These are phyloP conservation scores for Penicillium bovifimosum DNA, from an alignment of 495 filamentous ascomycete genomes.

Conservation along the genomic window DNA sequence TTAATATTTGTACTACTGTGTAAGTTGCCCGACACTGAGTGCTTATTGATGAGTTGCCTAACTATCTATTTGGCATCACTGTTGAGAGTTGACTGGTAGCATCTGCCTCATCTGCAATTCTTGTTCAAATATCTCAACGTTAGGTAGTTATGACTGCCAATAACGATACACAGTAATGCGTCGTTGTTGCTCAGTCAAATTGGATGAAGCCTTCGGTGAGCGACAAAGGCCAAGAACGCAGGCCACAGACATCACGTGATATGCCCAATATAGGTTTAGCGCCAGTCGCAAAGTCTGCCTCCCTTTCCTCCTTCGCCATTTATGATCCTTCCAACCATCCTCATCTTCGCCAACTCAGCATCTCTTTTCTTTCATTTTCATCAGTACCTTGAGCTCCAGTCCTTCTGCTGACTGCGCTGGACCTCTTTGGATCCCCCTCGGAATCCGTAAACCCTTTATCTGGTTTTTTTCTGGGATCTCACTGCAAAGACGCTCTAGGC, in stretches of 20 bases:
- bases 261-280: conserved; percentile 9
- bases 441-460: conserved; percentile 25
- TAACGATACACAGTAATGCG: too few species aligned
- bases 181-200: too few species aligned
- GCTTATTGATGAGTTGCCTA: too few species aligned
- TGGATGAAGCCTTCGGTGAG: not conserved
- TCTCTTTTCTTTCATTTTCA: conserved; percentile 16
- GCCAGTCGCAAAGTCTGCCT: conserved; percentile 11
- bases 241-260: not conserved
- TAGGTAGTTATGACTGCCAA: too few species aligned
- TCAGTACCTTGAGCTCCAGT: conserved; percentile 2
- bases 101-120: too few species aligned
- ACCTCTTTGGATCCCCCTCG: conserved; percentile 6
- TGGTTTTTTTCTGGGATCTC: conserved; percentile 20
- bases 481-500: conserved; percentile 24
- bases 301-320: conserved; percentile 13
- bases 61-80: too few species aligned
- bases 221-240: not conserved
- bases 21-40: too few species aligned
- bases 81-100: too few species aligned
- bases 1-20: too few species aligned
- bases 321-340: conserved; percentile 14
- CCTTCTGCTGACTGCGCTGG: conserved; percentile 1
- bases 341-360: conserved; percentile 14
- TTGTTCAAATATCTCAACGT: too few species aligned